Conservation (phyloP, 805 yeast genomes). For the Metschnikowia arizonensis region DNA sequence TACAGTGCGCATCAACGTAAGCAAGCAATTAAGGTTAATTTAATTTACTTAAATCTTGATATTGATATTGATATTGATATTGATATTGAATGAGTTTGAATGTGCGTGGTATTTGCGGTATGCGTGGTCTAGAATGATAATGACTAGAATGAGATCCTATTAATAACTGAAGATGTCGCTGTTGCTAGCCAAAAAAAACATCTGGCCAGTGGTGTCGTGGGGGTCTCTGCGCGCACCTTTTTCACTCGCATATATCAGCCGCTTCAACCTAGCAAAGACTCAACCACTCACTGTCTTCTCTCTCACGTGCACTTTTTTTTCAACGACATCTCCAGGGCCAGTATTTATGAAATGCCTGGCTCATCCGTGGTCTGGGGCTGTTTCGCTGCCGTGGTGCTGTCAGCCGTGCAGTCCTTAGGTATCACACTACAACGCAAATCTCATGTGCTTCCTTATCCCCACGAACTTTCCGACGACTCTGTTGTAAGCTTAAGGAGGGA, state of each 20-base stretch:
- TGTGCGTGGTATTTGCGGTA: no score
- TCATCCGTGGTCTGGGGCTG: constrained; percentile 44
- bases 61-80: no score
- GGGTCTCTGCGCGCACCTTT: constrained; percentile 4
- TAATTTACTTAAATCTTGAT: no score
- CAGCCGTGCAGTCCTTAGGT: constrained; percentile 78
- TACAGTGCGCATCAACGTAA: not conserved
- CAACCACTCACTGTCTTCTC: not conserved
- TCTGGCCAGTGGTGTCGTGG: not conserved
- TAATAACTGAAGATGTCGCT: no score
- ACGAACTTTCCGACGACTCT: constrained; percentile 12
- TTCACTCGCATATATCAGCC: constrained; percentile 4
- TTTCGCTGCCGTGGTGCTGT: constrained; percentile 65
- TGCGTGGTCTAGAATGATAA: no score
- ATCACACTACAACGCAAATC: constrained; percentile 78
- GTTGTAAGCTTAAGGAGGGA: constrained; percentile 13
- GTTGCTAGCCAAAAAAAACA: no score
- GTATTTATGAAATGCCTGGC: constrained; percentile 6
- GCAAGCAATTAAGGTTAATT: no score
- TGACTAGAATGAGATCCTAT: no score
- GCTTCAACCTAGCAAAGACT: not conserved
- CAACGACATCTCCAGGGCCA: not conserved
- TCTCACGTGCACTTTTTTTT: not conserved
- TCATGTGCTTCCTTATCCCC: constrained; percentile 40
- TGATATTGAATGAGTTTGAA: no score